Base-by-base conservation (phyloP, 1,284 basidiomycete genomes). In the Mycena sp. region DNA sequence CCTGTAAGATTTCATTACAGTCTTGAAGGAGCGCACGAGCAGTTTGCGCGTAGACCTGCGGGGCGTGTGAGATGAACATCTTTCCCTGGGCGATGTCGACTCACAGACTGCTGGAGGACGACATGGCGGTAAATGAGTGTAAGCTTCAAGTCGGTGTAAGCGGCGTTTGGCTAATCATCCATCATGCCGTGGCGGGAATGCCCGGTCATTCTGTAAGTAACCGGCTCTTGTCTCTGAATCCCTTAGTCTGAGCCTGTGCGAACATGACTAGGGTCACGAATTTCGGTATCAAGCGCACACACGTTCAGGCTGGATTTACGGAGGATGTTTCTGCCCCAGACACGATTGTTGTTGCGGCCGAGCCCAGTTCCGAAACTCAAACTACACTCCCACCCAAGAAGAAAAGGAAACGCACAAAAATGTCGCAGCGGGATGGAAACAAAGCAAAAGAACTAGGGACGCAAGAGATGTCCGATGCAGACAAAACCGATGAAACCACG, bases 261-360 rank as follows among this genome's bases (percentile, higher is more conserved):
- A 58, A 49, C 65, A 92, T 93, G 91, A 92, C 91, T 10, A 84
- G 91, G 54, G 80, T 88, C 64, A 92, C 90, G 10, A 87, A 87
- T 69, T 82, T 92, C 72, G 89, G 87, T 17, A 81, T 83, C 53
- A 93, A 93, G 73, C 81, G 91, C 53, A 88, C 86, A 9, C 86
- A 90, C 69, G 69, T 92, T n/a, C 80, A 92, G 66, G 87, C 90
- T 21, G 87, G 85, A 0, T 85, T 90, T 53, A 32, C 61, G 1
- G 71, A 75, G 38, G 41, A n/a, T 14, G 45, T 37, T 2, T 49
- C 61, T 35, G 63, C 61, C 37, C 19, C 55, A 32, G 16, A 40
- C 35, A 46, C 60, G 40, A 49, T 49, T 21, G 43, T 28, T 11
- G 52, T 28, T 11, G 52, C 30, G 43, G n/a, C 49, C 9, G 49